phyloP scores from a whole-genome alignment of 768 basidiomycete species.

The Psilocybe sp. region DNA sequence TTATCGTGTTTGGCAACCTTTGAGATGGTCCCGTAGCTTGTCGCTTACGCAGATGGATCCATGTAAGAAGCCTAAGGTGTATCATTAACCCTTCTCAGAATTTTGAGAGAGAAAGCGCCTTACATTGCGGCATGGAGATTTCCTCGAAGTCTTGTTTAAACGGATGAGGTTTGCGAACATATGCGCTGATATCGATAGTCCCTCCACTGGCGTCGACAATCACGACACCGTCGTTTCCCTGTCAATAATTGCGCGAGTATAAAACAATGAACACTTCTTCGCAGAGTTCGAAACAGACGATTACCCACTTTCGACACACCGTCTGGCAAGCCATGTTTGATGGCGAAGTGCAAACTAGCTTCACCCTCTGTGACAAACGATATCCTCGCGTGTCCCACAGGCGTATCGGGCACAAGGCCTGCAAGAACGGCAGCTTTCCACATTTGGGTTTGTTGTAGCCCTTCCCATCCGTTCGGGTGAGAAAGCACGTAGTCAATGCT shows the following conservation, averaged over 20 bases:
- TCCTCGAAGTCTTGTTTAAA: constrained; percentile 30
- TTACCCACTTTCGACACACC: constrained; percentile 25
- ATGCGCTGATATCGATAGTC: constrained; percentile 49
- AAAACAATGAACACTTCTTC: background rate
- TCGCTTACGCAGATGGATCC: constrained; percentile 47
- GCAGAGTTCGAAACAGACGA: background rate
- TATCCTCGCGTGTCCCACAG: constrained; percentile 36
- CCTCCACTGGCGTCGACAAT: constrained; percentile 34
- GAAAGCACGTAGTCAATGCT: constrained; percentile 49
- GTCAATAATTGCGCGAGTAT: background rate
- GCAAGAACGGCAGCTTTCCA: constrained; percentile 48
- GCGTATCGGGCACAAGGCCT: constrained; percentile 42
- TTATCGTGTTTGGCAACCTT: too few relatives aligned
- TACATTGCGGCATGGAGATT: constrained; percentile 38
- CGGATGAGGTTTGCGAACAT: constrained; percentile 20
- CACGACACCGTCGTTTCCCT: constrained; percentile 12
- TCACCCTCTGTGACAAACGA: constrained; percentile 62
- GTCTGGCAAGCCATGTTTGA: constrained; percentile 38
- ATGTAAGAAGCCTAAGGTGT: constrained; percentile 33
- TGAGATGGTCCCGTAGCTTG: constrained; percentile 28
- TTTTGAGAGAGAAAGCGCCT: background rate
- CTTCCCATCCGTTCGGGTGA: constrained; percentile 67
- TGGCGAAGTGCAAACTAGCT: constrained; percentile 54
- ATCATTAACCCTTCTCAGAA: background rate
- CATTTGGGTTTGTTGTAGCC: constrained; percentile 51